phyloP scores from a whole-genome alignment of 495 filamentous ascomycete genomes.

The Sporormia fimetaria region DNA sequence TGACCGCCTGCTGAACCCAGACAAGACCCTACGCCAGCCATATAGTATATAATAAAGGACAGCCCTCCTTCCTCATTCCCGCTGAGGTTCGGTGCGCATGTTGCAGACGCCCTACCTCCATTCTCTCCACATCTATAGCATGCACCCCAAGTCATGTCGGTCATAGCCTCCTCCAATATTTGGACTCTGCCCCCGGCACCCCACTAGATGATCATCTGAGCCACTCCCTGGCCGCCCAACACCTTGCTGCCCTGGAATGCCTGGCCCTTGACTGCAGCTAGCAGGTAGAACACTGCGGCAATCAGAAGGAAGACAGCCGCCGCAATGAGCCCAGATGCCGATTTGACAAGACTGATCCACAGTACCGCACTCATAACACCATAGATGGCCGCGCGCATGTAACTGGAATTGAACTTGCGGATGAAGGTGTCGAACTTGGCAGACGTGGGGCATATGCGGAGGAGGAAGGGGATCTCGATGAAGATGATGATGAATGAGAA shows the following conservation, averaged over 20 bases:
- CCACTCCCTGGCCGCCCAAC: conserved; percentile 82
- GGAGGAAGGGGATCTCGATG: conserved; percentile 88
- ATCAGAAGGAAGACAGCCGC: conserved; percentile 71
- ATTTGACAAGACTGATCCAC: too few species aligned
- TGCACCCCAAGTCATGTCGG: too few species aligned
- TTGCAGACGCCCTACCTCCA: too few species aligned
- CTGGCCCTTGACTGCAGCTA: conserved; percentile 82
- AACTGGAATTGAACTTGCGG: conserved; percentile 85
- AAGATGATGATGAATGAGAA: conserved; percentile 85
- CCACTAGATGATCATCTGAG: conserved; percentile 92
- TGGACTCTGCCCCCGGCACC: background rate
- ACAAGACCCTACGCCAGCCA: too few species aligned
- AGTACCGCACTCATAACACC: conserved; percentile 65
- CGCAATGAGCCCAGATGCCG: conserved; percentile 66
- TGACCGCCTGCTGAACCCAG: too few species aligned
- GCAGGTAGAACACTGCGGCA: conserved; percentile 67
- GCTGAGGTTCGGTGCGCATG: too few species aligned
- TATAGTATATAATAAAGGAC: too few species aligned
- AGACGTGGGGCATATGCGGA: conserved; percentile 96
- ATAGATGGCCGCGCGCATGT: conserved; percentile 93
- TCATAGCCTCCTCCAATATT: background rate
- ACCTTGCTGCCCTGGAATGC: conserved; percentile 96
- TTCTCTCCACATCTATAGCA: too few species aligned
- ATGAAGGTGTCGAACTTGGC: conserved; percentile 79
- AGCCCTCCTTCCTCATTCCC: too few species aligned